Base-by-base conservation (phyloP, 345 rosid genomes). In the Schrenkiella parvula region DNA sequence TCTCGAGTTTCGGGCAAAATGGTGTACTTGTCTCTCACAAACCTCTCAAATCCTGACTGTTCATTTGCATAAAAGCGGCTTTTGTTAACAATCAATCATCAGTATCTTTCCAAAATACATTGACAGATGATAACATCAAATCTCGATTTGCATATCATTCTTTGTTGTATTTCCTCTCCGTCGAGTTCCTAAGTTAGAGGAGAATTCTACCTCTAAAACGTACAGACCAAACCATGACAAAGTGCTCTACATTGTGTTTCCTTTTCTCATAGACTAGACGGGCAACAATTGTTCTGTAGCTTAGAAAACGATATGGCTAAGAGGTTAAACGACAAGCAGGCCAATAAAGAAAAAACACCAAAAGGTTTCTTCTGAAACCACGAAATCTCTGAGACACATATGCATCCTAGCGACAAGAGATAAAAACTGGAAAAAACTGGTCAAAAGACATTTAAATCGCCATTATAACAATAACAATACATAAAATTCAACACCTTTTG, bases 31-130 rank as follows among this genome's bases (percentile, higher is more conserved):
- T 93, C 98, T 84, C 88, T 84, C 37, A 93, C 76, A 81, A 91
- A 93, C 56, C 90, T 88, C 81, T 91, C 96, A 83, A 93, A 93
- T 25, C 98, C 98, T 43, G 98, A 91, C 98, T 93, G 91, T 84
- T 72, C 23, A 69, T 31, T 51, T 35, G 44, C 67, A 81, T n/a
- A 62, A 59, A 59, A 31, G 14, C n/a, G 29, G 28, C 11, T 48
- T 48, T 38, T 2, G 26, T 65, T n/a, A 54, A 44, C 55, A 59
- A 66, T 43, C 37, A 63, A 6, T 8, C 4, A 64, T 42, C 47
- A 52, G 26, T 51, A 52, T 15, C 26, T 66, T 66, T 22, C 50
- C 6, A 50, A 50, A 3, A 6, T 9, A 65, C 32, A 51, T 11
- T 52, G 38, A 43, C 10, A 55, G 14, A 68, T 29, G 28, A 13